These are phyloP conservation scores for California macrophylla DNA, from an alignment of 441 rosid genomes.

Conservation along the genomic window DNA sequence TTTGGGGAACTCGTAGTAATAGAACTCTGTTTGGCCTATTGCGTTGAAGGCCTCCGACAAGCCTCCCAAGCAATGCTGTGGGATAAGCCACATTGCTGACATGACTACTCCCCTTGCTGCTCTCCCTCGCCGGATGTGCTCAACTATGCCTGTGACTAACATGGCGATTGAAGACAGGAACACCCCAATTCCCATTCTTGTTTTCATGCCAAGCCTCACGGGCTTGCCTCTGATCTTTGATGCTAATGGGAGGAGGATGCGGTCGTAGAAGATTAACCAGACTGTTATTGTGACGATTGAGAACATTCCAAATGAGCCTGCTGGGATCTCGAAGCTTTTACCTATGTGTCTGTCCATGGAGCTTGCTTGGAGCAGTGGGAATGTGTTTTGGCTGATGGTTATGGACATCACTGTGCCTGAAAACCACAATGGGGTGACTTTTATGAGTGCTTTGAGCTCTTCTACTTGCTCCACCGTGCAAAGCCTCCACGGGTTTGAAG, in stretches of 20 bases:
- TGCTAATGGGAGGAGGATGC: slow-evolving; percentile 56
- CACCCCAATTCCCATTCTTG: slow-evolving; percentile 75
- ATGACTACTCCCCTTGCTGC: slow-evolving; percentile 45
- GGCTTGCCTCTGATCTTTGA: slow-evolving; percentile 56
- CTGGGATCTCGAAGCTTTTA: slow-evolving; percentile 60
- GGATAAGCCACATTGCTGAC: slow-evolving; percentile 84
- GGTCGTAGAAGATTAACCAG: slow-evolving; percentile 67
- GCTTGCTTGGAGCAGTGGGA: slow-evolving; percentile 62
- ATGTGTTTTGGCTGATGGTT: slow-evolving; percentile 55
- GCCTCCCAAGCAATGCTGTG: slow-evolving; percentile 56
- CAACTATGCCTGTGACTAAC: slow-evolving; percentile 55
- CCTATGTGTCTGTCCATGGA: slow-evolving; percentile 63
- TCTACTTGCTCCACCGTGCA: slow-evolving; percentile 82
- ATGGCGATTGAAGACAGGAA: slow-evolving; percentile 50
- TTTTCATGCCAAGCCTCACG: slow-evolving; percentile 43
- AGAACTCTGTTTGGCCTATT: slow-evolving; percentile 80
- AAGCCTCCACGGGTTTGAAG: slow-evolving; percentile 58
- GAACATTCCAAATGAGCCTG: slow-evolving; percentile 61
- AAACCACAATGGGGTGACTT: slow-evolving; percentile 78
- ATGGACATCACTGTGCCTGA: slow-evolving; percentile 65
- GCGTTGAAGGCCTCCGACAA: slow-evolving; percentile 69
- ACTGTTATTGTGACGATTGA: slow-evolving; percentile 38
- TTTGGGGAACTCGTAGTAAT: slow-evolving; percentile 72
- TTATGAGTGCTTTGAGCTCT: slow-evolving; percentile 71
- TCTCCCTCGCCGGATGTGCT: slow-evolving; percentile 43